These are phyloP conservation scores for Isatis lusitanica DNA, from an alignment of 441 rosid genomes.

Conservation along the genomic window DNA sequence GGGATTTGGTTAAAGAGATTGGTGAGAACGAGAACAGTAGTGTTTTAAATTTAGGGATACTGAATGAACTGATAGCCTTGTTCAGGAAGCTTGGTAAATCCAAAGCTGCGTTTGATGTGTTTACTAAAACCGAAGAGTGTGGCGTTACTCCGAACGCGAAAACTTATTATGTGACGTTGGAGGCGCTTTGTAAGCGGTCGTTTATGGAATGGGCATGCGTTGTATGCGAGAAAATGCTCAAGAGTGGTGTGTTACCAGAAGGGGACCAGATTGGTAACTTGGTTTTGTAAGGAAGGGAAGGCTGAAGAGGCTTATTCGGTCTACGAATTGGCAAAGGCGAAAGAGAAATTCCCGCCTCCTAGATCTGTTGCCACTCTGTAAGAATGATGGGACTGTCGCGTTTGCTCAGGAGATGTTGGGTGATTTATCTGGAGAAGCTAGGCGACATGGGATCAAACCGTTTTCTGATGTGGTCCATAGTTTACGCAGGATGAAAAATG, in stretches of 20 bases:
- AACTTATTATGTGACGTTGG: conserved; percentile 65
- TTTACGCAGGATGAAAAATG: conserved; percentile 64
- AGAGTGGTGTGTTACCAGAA: conserved; percentile 52
- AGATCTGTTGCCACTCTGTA: conserved; percentile 51
- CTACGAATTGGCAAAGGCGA: conserved; percentile 51
- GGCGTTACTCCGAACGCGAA: conserved; percentile 54
- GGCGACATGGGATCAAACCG: conserved; percentile 61
- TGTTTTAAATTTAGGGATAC: conserved; percentile 46
- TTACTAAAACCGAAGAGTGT: conserved; percentile 57
- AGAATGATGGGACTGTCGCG: conserved; percentile 58
- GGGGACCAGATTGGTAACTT: conserved; percentile 52
- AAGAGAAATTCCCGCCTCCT: conserved; percentile 47
- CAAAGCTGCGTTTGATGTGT: conserved; percentile 72
- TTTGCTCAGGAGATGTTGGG: conserved; percentile 60
- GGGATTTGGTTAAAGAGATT: conserved; percentile 73
- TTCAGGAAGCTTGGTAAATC: conserved; percentile 70
- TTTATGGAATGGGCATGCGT: conserved; percentile 54
- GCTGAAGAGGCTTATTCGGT: conserved; percentile 56
- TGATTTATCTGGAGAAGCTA: conserved; percentile 47
- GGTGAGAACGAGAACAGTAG: conserved; percentile 35
- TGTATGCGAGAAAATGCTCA: conserved; percentile 76
- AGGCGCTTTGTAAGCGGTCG: conserved; percentile 64
- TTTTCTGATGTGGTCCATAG: conserved; percentile 67
- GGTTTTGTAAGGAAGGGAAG: conserved; percentile 68
- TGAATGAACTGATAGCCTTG: conserved; percentile 60